Evolutionary conservation across 2,329 filamentous ascomycete species (phyloP).

Genomic region (Aspergillus thermomutatus): DNA sequence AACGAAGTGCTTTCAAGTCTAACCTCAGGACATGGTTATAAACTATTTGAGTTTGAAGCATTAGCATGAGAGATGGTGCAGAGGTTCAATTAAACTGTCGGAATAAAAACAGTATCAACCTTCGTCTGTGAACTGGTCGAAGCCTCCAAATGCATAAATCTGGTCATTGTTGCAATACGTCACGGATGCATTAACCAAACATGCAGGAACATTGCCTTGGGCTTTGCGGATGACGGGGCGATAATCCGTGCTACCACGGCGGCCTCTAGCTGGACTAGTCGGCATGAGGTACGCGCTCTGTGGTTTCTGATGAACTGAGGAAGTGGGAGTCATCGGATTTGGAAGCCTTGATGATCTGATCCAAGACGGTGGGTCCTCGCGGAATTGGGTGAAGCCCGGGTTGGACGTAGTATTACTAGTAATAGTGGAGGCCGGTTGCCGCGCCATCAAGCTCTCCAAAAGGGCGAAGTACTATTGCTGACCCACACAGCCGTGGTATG

Average conservation of each 20-base stretch:
- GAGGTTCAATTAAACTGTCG: neutral
- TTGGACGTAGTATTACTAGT: slow-evolving; percentile 14
- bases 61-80: neutral
- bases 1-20: slow-evolving; percentile 83
- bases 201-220: slow-evolving; percentile 78
- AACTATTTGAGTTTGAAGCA: slow-evolving; percentile 45
- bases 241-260: slow-evolving; percentile 65
- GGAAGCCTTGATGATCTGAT: slow-evolving; percentile 26
- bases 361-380: slow-evolving; percentile 34
- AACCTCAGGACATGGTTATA: slow-evolving; percentile 95
- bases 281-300: slow-evolving; percentile 87
- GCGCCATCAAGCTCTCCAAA: slow-evolving; percentile 25
- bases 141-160: slow-evolving; percentile 97
- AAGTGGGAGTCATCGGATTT: slow-evolving; percentile 30
- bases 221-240: slow-evolving; percentile 79
- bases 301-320: slow-evolving; percentile 44
- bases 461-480: neutral
- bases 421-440: slow-evolving; percentile 23
- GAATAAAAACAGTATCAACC: slow-evolving; percentile 40
- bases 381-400: slow-evolving; percentile 24
- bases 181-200: slow-evolving; percentile 94
- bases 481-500: neutral
- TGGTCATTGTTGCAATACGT: slow-evolving; percentile 98
- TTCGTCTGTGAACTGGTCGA: slow-evolving; percentile 98
- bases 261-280: slow-evolving; percentile 70